These are phyloP conservation scores for Stachybotrys chlorohalonatus DNA, from an alignment of 2,329 filamentous ascomycete genomes.

Conservation along the genomic window DNA sequence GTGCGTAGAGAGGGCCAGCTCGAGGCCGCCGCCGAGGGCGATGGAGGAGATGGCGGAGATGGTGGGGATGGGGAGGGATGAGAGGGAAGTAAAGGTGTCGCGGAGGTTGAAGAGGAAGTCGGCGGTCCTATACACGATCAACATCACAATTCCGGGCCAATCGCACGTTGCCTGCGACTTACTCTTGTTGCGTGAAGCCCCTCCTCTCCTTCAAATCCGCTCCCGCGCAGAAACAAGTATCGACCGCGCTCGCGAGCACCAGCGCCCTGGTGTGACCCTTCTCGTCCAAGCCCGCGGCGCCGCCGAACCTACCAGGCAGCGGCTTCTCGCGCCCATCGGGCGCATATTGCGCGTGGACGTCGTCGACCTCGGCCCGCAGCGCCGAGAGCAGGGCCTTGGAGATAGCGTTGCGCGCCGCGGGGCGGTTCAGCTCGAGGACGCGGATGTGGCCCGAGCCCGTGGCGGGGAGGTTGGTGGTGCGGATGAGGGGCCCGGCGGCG, in stretches of 20 bases:
- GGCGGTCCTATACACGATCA: constrained; percentile 48
- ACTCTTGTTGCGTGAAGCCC: constrained; percentile 72
- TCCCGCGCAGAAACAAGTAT: constrained; percentile 84
- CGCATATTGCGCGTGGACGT: constrained; percentile 56
- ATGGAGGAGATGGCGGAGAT: constrained; percentile 79
- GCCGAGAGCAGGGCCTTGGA: constrained; percentile 67
- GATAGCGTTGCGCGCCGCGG: constrained; percentile 81
- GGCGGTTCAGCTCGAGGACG: constrained; percentile 79
- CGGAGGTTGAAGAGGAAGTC: constrained; percentile 73
- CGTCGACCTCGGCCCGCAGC: constrained; percentile 63
- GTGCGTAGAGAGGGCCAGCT: constrained; percentile 82
- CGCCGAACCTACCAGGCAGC: constrained; percentile 30
- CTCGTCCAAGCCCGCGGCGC: constrained; percentile 31
- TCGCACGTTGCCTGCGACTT: constrained; percentile 17
- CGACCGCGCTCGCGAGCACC: constrained; percentile 76
- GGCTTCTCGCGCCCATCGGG: constrained; percentile 48
- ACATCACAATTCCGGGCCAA: background rate
- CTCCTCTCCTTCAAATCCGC: constrained; percentile 87
- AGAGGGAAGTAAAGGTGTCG: constrained; percentile 62
- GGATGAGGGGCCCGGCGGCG: constrained; percentile 46
- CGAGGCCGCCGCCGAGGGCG: constrained; percentile 87
- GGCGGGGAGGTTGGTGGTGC: constrained; percentile 66
- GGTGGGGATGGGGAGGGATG: constrained; percentile 74
- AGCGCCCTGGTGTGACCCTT: constrained; percentile 64
- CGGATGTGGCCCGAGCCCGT: constrained; percentile 77